These are phyloP conservation scores for Mentha longifolia DNA, from an alignment of 257 asterid genomes.

Conservation along the genomic window DNA sequence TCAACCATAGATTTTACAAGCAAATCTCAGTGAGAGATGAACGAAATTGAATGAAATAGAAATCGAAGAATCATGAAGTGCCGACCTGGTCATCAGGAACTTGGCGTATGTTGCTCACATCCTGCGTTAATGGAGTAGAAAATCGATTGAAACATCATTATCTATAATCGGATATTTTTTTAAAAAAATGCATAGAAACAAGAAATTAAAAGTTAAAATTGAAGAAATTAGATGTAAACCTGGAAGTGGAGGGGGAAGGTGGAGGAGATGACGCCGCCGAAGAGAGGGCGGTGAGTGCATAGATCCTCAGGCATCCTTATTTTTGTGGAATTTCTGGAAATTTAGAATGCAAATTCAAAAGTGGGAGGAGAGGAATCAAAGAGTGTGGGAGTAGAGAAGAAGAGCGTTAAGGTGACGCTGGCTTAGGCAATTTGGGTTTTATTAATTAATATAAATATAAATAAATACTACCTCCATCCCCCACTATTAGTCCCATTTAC, in stretches of 20 bases:
- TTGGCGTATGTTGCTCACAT: slow-evolving; percentile 79
- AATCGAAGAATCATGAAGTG: not conserved
- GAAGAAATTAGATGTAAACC: slow-evolving; percentile 38
- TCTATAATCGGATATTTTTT: not conserved
- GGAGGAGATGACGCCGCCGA: slow-evolving; percentile 75
- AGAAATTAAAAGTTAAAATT: not conserved
- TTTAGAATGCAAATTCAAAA: not conserved
- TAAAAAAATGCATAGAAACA: not conserved
- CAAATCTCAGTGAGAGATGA: not conserved
- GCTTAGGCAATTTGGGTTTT: not conserved
- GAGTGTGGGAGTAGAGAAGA: not conserved
- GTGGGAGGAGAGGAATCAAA: not conserved
- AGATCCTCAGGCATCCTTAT: slow-evolving; percentile 58
- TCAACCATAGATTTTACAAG: slow-evolving; percentile 26
- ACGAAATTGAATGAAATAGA: not conserved
- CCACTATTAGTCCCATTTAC: too few relatives aligned
- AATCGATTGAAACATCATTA: not conserved
- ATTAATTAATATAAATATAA: too few relatives aligned
- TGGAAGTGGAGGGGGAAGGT: slow-evolving; percentile 73
- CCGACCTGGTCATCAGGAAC: slow-evolving; percentile 97
- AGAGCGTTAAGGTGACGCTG: slow-evolving; percentile 27
- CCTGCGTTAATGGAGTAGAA: slow-evolving; percentile 45
- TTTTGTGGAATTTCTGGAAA: not conserved
- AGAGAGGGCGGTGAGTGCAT: slow-evolving; percentile 54
- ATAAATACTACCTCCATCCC: too few relatives aligned